Conservation (phyloP, 73 alveolate genomes). For the Paramecium sonneborni region DNA sequence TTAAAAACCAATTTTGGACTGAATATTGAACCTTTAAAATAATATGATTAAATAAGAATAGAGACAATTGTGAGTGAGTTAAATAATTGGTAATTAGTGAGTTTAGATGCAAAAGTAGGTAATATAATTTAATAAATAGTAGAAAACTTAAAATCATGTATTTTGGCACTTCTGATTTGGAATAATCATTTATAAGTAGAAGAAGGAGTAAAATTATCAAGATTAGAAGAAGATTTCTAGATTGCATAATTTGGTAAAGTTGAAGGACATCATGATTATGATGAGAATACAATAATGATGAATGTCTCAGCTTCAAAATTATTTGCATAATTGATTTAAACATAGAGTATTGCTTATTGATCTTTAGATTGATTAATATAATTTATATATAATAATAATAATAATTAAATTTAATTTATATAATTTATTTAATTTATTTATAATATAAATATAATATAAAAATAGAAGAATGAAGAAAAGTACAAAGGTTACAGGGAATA, state of each 20-base stretch:
- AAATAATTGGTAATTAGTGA: constrained; percentile 62
- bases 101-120: constrained; percentile 48
- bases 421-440: background rate
- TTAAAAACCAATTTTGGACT: constrained; percentile 42
- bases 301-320: constrained; percentile 49
- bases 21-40: background rate
- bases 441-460: background rate
- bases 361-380: no score
- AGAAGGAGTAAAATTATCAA: constrained; percentile 52
- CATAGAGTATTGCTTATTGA: constrained; percentile 9
- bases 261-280: constrained; percentile 66
- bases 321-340: constrained; percentile 38
- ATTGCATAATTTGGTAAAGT: constrained; percentile 59
- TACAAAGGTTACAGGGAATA: background rate
- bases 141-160: constrained; percentile 63
- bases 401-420: no score
- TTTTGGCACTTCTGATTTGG: constrained; percentile 23
- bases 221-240: constrained; percentile 62
- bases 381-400: no score
- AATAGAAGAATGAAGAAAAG: background rate
- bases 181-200: constrained; percentile 15
- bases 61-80: background rate
- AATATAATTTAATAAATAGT: background rate
- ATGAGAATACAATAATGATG: constrained; percentile 53
- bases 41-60: constrained; percentile 13